phyloP scores from a whole-genome alignment of 345 rosid genomes.

The Hibiscus syriacus region DNA sequence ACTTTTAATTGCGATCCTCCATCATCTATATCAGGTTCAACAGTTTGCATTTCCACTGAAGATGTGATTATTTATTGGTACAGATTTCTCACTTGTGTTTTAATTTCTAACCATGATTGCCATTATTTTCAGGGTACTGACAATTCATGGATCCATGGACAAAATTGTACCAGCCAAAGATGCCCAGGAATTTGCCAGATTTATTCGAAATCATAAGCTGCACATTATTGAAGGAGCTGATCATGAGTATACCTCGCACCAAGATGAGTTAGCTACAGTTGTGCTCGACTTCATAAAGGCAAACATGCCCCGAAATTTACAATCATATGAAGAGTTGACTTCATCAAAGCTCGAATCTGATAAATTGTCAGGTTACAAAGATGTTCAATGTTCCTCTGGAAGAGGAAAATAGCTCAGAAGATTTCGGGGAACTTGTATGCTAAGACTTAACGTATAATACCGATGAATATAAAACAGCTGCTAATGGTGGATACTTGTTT shows the following conservation, averaged over 20 bases:
- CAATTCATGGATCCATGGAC: conserved; percentile 70
- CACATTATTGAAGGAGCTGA: conserved; percentile 69
- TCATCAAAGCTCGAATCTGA: conserved; percentile 14
- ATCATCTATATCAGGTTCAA: neutral
- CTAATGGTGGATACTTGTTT: neutral
- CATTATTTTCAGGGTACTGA: conserved; percentile 54
- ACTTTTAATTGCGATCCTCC: neutral
- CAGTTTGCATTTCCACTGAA: neutral
- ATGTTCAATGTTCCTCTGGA: neutral
- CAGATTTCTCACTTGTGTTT: neutral
- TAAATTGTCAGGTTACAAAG: conserved; percentile 7
- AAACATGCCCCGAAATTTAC: neutral
- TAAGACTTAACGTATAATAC: neutral
- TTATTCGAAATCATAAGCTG: conserved; percentile 54
- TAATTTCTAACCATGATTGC: neutral
- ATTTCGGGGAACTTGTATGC: neutral
- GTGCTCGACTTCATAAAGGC: conserved; percentile 41
- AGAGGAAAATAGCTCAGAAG: neutral
- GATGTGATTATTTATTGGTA: neutral
- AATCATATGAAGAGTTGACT: neutral
- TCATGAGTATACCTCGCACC: conserved; percentile 76
- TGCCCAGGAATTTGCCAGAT: conserved; percentile 55
- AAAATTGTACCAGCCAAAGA: conserved; percentile 53
- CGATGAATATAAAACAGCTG: neutral
- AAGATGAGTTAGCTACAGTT: conserved; percentile 42